phyloP scores from a whole-genome alignment of 2,329 filamentous ascomycete genomes.

The Onygenales sp. region DNA sequence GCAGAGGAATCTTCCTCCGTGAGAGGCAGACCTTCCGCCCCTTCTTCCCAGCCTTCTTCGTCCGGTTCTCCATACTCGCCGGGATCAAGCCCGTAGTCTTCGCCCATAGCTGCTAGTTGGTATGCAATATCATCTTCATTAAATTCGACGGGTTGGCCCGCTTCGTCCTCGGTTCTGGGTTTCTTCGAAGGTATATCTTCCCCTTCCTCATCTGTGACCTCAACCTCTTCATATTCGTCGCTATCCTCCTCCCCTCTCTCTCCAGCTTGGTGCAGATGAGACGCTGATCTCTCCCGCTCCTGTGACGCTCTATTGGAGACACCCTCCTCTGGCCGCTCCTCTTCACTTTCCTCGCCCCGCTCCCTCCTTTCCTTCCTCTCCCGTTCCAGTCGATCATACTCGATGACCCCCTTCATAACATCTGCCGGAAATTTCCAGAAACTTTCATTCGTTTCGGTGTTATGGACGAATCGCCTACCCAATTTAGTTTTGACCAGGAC shows the following conservation, averaged over 20 bases:
- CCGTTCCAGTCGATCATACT: slow-evolving; percentile 63
- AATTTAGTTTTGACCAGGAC: slow-evolving; percentile 87
- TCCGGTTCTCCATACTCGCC: slow-evolving; percentile 63
- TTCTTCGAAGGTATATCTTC: slow-evolving; percentile 42
- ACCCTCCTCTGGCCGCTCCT: slow-evolving; percentile 6
- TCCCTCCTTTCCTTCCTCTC: slow-evolving; percentile 53
- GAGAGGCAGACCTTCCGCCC: slow-evolving; percentile 61
- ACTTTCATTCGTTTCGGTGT: slow-evolving; percentile 74
- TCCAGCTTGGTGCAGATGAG: slow-evolving; percentile 6
- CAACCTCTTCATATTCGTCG: slow-evolving; percentile 67
- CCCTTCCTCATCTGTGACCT: slow-evolving; percentile 54
- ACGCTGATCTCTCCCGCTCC: neutral
- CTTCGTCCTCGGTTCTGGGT: slow-evolving; percentile 40
- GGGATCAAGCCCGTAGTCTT: slow-evolving; percentile 69
- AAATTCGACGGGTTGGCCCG: slow-evolving; percentile 59
- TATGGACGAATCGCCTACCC: slow-evolving; percentile 82
- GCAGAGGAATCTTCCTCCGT: slow-evolving; percentile 66
- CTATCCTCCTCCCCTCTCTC: slow-evolving; percentile 39
- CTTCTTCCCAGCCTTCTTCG: slow-evolving; percentile 42
- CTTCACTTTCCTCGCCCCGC: slow-evolving; percentile 18
- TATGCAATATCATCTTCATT: slow-evolving; percentile 91
- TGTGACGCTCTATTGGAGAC: neutral
- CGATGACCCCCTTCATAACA: slow-evolving; percentile 62
- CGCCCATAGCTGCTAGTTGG: slow-evolving; percentile 81
- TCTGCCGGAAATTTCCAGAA: slow-evolving; percentile 92